Percentiles rank a stretch among this genome's conserved stretches.
phyloP scores from a whole-genome alignment of 768 basidiomycete genomes.

The Amanita fuliginea region DNA sequence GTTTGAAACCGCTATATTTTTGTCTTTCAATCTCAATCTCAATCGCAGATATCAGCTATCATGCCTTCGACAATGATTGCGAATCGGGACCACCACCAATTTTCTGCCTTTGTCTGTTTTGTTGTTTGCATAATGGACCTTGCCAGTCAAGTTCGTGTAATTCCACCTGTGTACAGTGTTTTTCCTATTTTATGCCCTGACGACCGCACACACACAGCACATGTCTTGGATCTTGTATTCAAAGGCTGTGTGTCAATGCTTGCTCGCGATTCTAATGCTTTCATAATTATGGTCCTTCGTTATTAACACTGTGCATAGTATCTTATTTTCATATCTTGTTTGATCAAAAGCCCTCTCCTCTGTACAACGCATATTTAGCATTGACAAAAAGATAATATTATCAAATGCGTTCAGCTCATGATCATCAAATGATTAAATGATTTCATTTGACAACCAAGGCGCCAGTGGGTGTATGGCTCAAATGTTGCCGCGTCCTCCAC shows the following conservation, averaged over 20 bases:
- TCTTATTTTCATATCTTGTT: constrained; percentile 1
- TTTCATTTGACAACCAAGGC: too few species aligned
- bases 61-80: background rate
- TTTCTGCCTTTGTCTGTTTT: background rate
- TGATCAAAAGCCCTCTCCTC: background rate
- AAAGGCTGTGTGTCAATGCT: background rate
- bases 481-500: too few species aligned
- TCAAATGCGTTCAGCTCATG: too few species aligned
- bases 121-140: constrained; percentile 1
- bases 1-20: background rate
- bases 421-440: too few species aligned
- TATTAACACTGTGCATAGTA: background rate
- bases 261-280: background rate
- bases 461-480: too few species aligned
- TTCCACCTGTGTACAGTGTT: background rate
- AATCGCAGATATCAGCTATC: background rate
- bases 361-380: background rate
- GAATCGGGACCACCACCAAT: background rate
- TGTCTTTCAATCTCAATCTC: too few species aligned
- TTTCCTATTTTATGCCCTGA: background rate
- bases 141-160: background rate
- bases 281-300: background rate
- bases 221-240: background rate
- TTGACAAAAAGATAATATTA: too few species aligned
- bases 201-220: background rate